Evolutionary conservation across 225 moss, liverwort and hornwort species (phyloP).

Genomic region (Physcomitrellopsis africana): DNA sequence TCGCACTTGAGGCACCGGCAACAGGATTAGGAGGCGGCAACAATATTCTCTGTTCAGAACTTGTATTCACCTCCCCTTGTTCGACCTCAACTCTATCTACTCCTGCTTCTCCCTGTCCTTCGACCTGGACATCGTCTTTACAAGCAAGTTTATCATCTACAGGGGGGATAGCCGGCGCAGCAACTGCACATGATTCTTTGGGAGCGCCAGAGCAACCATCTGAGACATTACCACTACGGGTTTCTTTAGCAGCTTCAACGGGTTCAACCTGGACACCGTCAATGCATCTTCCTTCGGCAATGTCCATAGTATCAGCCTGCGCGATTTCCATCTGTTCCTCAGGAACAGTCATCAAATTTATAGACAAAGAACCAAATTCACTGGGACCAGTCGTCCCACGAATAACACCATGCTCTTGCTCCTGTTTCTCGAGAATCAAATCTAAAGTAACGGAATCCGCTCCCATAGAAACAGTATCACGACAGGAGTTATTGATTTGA

Average conservation of each 20-base stretch:
- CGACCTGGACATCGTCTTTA: conserved; percentile 28
- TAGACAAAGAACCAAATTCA: conserved; percentile 48
- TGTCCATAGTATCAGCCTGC: conserved; percentile 29
- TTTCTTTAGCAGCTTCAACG: conserved; percentile 31
- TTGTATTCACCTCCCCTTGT: conserved; percentile 24
- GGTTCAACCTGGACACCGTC: conserved; percentile 36
- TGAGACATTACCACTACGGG: conserved; percentile 17
- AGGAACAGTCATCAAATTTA: conserved; percentile 58
- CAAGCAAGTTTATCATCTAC: conserved; percentile 32
- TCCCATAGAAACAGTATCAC: conserved; percentile 33
- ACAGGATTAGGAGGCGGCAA: conserved; percentile 35
- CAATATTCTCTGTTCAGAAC: conserved; percentile 40
- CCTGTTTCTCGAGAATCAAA: conserved; percentile 48
- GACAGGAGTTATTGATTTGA: conserved; percentile 27
- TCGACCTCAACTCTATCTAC: conserved; percentile 34
- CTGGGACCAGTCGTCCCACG: conserved; percentile 35
- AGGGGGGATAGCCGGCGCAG: conserved; percentile 13
- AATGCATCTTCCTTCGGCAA: conserved; percentile 35
- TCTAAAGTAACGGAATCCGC: conserved; percentile 42
- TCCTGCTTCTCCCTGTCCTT: conserved; percentile 26
- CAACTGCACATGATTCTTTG: conserved; percentile 19
- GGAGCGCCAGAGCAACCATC: conserved; percentile 28
- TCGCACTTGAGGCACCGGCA: conserved; percentile 36
- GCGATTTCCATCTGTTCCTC: conserved; percentile 45
- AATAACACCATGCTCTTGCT: conserved; percentile 38